Evolutionary conservation across 495 filamentous ascomycete genomes (phyloP).

Genomic region (Opeltia flavorubescens): DNA sequence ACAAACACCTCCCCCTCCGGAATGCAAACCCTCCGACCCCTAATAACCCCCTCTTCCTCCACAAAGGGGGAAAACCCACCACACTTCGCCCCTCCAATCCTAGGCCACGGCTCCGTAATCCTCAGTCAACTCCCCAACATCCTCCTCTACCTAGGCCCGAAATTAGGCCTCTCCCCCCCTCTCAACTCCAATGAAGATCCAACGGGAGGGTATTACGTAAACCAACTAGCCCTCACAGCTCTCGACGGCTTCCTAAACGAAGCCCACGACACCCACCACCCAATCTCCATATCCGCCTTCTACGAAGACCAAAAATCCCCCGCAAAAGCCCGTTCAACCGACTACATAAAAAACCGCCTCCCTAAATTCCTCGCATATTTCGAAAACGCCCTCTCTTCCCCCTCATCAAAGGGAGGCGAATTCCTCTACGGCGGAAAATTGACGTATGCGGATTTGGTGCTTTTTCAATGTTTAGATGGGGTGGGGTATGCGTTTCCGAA

Average conservation of each 20-base stretch:
- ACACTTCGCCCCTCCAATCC: conserved; percentile 43
- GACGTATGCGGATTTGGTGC: conserved; percentile 53
- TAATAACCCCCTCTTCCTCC: conserved; percentile 23
- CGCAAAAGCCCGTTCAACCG: conserved; percentile 30
- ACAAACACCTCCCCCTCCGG: conserved; percentile 26
- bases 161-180: conserved; percentile 33
- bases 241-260: conserved; percentile 51
- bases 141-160: conserved; percentile 42
- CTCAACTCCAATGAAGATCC: conserved; percentile 25
- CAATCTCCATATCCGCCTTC: conserved; percentile 36
- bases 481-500: conserved; percentile 49
- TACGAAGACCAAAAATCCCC: conserved; percentile 58
- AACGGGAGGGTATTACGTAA: conserved; percentile 33
- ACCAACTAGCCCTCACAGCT: conserved; percentile 47
- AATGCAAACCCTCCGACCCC: conserved; percentile 13
- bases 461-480: conserved; percentile 47
- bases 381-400: conserved; percentile 41
- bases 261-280: conserved; percentile 54
- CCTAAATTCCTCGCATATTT: conserved; percentile 56
- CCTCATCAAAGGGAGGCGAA: conserved; percentile 32
- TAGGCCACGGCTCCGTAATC: conserved; percentile 41
- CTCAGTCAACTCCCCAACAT: conserved; percentile 54
- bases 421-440: conserved; percentile 44
- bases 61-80: conserved; percentile 38
- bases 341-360: conserved; percentile 41